phyloP scores from a whole-genome alignment of 1,284 basidiomycete genomes.

The Sporisorium sorghi region DNA sequence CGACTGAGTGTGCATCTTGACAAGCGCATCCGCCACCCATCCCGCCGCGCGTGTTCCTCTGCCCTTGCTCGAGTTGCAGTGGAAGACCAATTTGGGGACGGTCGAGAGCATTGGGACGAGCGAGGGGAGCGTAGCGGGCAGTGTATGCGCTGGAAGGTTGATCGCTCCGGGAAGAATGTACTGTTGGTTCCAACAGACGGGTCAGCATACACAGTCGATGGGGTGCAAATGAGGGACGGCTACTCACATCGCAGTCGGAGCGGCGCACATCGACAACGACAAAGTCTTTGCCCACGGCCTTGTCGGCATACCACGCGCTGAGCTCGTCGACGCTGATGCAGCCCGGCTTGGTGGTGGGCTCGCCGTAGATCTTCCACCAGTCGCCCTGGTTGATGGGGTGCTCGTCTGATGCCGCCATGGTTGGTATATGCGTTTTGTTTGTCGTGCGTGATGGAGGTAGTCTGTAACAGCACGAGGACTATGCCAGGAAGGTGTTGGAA shows the following conservation, averaged over 20 bases:
- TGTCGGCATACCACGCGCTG: conserved; percentile 31
- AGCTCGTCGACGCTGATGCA: conserved; percentile 47
- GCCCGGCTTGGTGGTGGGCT: conserved; percentile 37
- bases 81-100: conserved; percentile 66
- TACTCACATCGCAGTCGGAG: conserved; percentile 55
- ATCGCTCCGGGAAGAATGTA: conserved; percentile 67
- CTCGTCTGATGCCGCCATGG: conserved; percentile 24
- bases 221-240: not conserved
- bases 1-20: conserved; percentile 21
- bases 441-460: conserved; percentile 5
- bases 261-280: conserved; percentile 57
- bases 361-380: conserved; percentile 46
- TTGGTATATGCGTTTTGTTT: not conserved
- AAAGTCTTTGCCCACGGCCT: conserved; percentile 48
- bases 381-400: conserved; percentile 43
- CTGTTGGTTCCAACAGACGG: conserved; percentile 10
- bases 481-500: not conserved
- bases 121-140: conserved; percentile 64
- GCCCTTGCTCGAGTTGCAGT: conserved; percentile 66
- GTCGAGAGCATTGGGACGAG: conserved; percentile 60
- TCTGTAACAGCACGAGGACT: not conserved
- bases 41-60: conserved; percentile 62
- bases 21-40: conserved; percentile 65
- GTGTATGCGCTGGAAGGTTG: conserved; percentile 70
- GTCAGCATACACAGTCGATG: not conserved